phyloP scores from a whole-genome alignment of 805 yeast genomes.

The Tetrapisispora taiwanensis region DNA sequence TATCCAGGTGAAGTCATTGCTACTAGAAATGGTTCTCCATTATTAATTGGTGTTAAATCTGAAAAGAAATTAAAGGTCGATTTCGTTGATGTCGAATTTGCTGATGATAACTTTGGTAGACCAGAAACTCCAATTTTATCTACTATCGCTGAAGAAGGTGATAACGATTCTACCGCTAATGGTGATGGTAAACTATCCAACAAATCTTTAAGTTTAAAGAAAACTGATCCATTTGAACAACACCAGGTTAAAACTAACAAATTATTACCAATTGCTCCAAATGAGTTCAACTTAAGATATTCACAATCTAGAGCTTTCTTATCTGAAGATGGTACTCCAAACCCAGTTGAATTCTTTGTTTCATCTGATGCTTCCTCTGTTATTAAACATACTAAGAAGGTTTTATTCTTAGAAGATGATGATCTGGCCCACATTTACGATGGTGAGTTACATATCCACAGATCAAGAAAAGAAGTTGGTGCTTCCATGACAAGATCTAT shows the following conservation, averaged over 20 bases:
- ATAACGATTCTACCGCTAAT: conserved; percentile 2
- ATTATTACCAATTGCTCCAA: conserved; percentile 47
- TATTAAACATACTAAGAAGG: conserved; percentile 93
- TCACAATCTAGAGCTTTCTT: conserved; percentile 95
- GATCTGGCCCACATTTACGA: conserved; percentile 97
- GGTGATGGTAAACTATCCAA: conserved; percentile 1
- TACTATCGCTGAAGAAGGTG: conserved; percentile 1
- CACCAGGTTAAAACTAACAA: conserved; percentile 3
- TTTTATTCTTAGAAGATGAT: conserved; percentile 90
- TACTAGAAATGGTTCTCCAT: conserved; percentile 96
- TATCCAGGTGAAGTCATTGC: conserved; percentile 95
- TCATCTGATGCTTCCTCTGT: conserved; percentile 97
- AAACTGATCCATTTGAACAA: conserved; percentile 1
- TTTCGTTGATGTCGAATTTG: conserved; percentile 96
- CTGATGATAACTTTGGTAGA: conserved; percentile 42
- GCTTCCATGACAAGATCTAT: conserved; percentile 92
- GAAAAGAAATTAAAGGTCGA: conserved; percentile 93
- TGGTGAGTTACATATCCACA: conserved; percentile 96
- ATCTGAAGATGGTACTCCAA: conserved; percentile 85
- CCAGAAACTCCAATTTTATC: conserved; percentile 27
- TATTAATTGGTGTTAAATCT: conserved; percentile 93
- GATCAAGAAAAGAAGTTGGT: conserved; percentile 80
- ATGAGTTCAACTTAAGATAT: conserved; percentile 54
- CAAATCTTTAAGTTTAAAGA: conserved; percentile 1
- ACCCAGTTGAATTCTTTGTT: conserved; percentile 89